These are phyloP conservation scores for Fusarium miscanthi DNA, from an alignment of 2,329 filamentous ascomycete genomes.

Conservation along the genomic window DNA sequence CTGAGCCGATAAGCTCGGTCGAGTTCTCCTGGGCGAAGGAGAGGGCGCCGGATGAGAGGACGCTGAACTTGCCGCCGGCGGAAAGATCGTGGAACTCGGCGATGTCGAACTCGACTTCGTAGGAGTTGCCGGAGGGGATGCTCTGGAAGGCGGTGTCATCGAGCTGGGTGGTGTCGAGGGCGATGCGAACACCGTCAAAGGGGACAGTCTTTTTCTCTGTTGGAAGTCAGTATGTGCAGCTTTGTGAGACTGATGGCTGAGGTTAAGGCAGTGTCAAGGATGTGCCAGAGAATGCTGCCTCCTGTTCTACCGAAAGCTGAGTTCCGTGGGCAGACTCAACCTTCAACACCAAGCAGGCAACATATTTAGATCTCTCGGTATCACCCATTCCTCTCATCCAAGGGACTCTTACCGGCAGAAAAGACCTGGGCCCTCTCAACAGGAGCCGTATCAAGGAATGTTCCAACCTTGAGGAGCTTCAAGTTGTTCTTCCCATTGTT, in stretches of 20 bases:
- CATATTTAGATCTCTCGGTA: too few species aligned
- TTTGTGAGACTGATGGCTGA: too few species aligned
- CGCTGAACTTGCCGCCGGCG: constrained; percentile 64
- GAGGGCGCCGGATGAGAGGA: constrained; percentile 67
- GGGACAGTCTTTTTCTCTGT: constrained; percentile 54
- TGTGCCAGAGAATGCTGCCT: not conserved
- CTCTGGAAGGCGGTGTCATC: constrained; percentile 61
- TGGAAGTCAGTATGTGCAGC: not conserved
- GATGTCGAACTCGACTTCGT: constrained; percentile 65
- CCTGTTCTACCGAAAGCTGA: not conserved
- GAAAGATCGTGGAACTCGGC: constrained; percentile 65
- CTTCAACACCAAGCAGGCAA: not conserved
- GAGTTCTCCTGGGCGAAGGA: constrained; percentile 64
- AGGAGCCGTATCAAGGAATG: constrained; percentile 62
- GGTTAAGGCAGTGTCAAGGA: not conserved
- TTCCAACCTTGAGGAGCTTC: constrained; percentile 65
- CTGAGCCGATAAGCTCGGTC: constrained; percentile 64
- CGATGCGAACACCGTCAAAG: constrained; percentile 66
- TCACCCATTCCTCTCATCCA: too few species aligned
- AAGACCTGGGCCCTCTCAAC: constrained; percentile 66
- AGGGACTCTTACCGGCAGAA: constrained; percentile 52
- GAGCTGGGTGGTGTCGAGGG: constrained; percentile 58
- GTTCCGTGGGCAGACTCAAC: not conserved
- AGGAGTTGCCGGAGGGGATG: constrained; percentile 60
- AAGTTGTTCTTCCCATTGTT: constrained; percentile 62